Conservation (phyloP, 495 filamentous ascomycete genomes). For the Podospora didyma region DNA sequence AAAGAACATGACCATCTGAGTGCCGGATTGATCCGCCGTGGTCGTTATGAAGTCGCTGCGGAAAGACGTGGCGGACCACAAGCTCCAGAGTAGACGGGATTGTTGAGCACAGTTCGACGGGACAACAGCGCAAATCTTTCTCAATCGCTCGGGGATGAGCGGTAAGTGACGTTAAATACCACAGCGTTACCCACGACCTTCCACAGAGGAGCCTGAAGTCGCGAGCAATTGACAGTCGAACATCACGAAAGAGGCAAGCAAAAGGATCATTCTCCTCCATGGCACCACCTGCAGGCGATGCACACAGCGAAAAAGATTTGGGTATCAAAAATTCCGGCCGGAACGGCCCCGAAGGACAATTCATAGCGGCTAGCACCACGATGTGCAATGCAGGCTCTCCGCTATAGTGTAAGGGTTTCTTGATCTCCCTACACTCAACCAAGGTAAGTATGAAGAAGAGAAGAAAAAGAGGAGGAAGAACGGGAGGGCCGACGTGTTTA, state of each 20-base stretch:
- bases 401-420: neutral
- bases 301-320: neutral
- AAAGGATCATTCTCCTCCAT: neutral
- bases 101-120: no score
- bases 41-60: no score
- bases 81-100: no score
- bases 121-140: no score
- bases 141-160: no score
- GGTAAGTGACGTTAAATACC: no score
- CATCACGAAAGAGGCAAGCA: neutral
- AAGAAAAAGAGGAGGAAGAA: neutral
- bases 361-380: neutral
- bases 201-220: no score
- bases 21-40: no score
- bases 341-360: neutral
- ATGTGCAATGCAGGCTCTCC: neutral
- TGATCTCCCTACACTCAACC: neutral
- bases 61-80: no score
- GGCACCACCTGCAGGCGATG: neutral
- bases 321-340: neutral
- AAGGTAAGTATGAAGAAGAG: conserved; percentile 1
- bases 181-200: no score
- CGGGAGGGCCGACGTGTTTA: neutral
- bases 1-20: no score
- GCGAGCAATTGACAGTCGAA: neutral